Conservation (phyloP, 805 yeast genomes). For the Hanseniaspora meyeri region DNA sequence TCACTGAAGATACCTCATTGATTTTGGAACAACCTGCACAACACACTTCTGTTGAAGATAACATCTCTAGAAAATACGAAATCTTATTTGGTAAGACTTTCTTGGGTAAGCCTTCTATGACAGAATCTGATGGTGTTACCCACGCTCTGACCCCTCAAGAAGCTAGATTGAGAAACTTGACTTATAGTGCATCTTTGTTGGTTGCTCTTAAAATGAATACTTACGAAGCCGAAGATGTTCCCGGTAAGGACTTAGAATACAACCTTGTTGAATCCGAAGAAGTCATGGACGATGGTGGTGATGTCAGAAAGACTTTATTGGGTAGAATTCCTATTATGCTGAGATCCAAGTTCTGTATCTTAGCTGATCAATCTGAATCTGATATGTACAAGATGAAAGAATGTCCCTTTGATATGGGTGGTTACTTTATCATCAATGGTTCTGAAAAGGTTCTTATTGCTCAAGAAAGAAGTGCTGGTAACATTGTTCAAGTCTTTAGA, state of each 20-base stretch:
- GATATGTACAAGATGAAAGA: slow-evolving; percentile 92
- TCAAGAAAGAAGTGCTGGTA: slow-evolving; percentile 96
- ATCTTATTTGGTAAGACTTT: slow-evolving; percentile 96
- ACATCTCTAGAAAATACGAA: slow-evolving; percentile 83
- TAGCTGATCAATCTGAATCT: slow-evolving; percentile 78
- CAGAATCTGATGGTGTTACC: slow-evolving; percentile 99
- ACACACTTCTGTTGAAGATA: slow-evolving; percentile 82
- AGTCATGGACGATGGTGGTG: slow-evolving; percentile 46
- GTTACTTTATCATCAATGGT: slow-evolving; percentile 95
- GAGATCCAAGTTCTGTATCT: slow-evolving; percentile 88
- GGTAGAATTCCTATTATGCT: slow-evolving; percentile 98
- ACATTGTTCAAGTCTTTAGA: slow-evolving; percentile 95
- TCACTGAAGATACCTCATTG: slow-evolving; percentile 86
- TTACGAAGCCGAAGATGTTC: slow-evolving; percentile 67
- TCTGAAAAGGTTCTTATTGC: slow-evolving; percentile 97
- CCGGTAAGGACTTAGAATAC: slow-evolving; percentile 49
- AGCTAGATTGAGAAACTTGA: slow-evolving; percentile 88
- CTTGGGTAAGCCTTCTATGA: slow-evolving; percentile 92
- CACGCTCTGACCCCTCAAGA: slow-evolving; percentile 97
- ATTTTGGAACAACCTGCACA: slow-evolving; percentile 97
- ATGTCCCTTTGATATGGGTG: slow-evolving; percentile 99
- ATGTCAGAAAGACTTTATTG: slow-evolving; percentile 75
- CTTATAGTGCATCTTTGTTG: slow-evolving; percentile 90
- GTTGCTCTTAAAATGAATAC: slow-evolving; percentile 92
- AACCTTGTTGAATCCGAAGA: slow-evolving; percentile 33